A percentile compares a stretch with the other conserved stretches of the same genome.
phyloP scores from a whole-genome alignment of 345 rosid species.

The Syzygium grande region DNA sequence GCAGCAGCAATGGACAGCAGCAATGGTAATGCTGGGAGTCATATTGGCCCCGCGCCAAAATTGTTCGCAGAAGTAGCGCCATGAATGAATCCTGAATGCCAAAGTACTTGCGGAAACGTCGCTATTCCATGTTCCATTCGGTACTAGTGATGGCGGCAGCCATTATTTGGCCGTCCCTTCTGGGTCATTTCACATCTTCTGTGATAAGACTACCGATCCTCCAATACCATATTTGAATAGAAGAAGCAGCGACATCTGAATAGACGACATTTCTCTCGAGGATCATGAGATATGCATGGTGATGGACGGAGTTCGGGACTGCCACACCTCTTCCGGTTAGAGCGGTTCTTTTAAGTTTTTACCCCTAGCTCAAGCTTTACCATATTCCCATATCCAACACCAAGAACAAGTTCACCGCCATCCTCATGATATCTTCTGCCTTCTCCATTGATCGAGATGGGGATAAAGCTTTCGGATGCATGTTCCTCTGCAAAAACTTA shows the following conservation, averaged over 20 bases:
- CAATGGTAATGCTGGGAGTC: neutral
- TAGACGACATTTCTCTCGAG: neutral
- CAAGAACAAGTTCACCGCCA: neutral
- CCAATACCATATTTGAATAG: neutral
- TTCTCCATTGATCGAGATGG: neutral
- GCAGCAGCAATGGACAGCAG: neutral
- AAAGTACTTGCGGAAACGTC: neutral
- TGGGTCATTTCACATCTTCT: neutral
- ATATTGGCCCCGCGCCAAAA: neutral
- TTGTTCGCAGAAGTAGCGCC: neutral
- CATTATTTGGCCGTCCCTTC: neutral
- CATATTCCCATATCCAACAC: constrained; percentile 4
- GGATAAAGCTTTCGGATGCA: neutral
- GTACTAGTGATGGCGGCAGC: neutral
- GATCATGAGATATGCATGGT: neutral
- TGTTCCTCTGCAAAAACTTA: neutral
- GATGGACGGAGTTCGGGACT: neutral
- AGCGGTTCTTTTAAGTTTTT: neutral
- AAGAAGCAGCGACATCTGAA: neutral
- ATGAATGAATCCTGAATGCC: neutral
- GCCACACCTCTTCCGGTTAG: too few relatives aligned
- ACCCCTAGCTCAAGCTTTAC: neutral
- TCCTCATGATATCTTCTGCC: neutral
- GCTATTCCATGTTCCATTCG: neutral
- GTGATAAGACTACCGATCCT: neutral